Percentiles rank a stretch among this genome's conserved stretches.
Evolutionary conservation across 2,329 filamentous ascomycete genomes (phyloP).

Genomic region (Orbilia blumenaviensis): DNA sequence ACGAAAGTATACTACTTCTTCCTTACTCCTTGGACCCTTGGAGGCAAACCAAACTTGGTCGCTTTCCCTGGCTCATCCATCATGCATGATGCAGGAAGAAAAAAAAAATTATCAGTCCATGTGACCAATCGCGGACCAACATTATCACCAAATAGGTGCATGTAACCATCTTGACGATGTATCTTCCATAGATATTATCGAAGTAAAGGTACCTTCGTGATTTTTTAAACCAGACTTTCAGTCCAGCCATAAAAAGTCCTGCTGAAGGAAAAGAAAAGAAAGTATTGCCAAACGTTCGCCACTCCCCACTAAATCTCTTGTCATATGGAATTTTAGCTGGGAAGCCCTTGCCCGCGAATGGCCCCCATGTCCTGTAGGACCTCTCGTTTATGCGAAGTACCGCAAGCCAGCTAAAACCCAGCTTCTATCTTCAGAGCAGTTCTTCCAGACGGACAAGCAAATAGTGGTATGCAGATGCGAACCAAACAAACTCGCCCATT

Average conservation of each 20-base stretch:
- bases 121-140: slow-evolving; percentile 53
- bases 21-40: slow-evolving; percentile 35
- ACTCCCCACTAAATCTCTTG: slow-evolving; percentile 43
- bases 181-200: slow-evolving; percentile 23
- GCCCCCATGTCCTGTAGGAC: slow-evolving; percentile 26
- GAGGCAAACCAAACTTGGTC: slow-evolving; percentile 20
- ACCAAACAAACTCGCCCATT: slow-evolving; percentile 30
- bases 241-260: not conserved
- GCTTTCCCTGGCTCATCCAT: slow-evolving; percentile 44
- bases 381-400: slow-evolving; percentile 53
- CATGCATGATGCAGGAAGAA: slow-evolving; percentile 44
- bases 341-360: slow-evolving; percentile 22
- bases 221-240: not conserved
- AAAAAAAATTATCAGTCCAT: slow-evolving; percentile 50
- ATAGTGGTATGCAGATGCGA: slow-evolving; percentile 52
- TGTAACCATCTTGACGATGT: slow-evolving; percentile 13
- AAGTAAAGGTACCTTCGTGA: slow-evolving; percentile 30
- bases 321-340: slow-evolving; percentile 38
- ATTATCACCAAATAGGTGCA: slow-evolving; percentile 29
- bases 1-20: not conserved
- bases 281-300: slow-evolving; percentile 44
- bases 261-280: slow-evolving; percentile 1
- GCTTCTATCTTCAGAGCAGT: slow-evolving; percentile 2
- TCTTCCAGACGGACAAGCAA: slow-evolving; percentile 7
- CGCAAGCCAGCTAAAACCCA: slow-evolving; percentile 8